phyloP scores from a whole-genome alignment of 192 early-diverging fungal genomes.

The Backusella tarrabulga region DNA sequence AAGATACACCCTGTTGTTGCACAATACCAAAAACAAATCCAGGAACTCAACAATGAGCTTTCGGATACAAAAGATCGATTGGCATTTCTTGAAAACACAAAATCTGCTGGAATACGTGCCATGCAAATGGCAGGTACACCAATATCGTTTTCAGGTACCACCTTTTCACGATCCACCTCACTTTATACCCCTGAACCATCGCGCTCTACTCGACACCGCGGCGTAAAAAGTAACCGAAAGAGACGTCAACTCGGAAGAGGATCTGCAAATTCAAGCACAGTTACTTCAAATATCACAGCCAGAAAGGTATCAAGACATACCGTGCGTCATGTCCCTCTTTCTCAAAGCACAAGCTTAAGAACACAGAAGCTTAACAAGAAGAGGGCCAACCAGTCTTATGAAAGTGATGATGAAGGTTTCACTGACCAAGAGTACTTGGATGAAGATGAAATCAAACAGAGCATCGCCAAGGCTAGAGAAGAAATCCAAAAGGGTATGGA shows the following conservation, averaged over 20 bases:
- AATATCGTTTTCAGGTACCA: slow-evolving; percentile 15
- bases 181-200: slow-evolving; percentile 6
- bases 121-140: not conserved
- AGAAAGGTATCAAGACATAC: not conserved
- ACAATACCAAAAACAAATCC: slow-evolving; percentile 38
- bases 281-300: not conserved
- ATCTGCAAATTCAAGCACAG: slow-evolving; percentile 14
- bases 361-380: not conserved
- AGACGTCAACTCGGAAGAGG: not conserved
- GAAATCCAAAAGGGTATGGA: slow-evolving; percentile 40
- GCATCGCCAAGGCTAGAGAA: slow-evolving; percentile 33
- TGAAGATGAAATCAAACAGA: slow-evolving; percentile 28
- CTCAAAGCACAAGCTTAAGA: slow-evolving; percentile 12
- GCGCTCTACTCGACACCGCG: not conserved
- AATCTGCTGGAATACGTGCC: not conserved
- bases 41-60: slow-evolving; percentile 32
- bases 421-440: not conserved
- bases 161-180: not conserved
- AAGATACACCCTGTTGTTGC: slow-evolving; percentile 34
- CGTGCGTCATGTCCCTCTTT: not conserved
- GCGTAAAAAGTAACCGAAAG: not conserved
- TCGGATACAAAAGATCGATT: slow-evolving; percentile 36
- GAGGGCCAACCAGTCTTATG: not conserved
- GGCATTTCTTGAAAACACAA: slow-evolving; percentile 19
- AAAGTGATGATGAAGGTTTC: not conserved